Evolutionary conservation across 352 stramenopile species (phyloP).

Genomic region (Pythium aquatile): DNA sequence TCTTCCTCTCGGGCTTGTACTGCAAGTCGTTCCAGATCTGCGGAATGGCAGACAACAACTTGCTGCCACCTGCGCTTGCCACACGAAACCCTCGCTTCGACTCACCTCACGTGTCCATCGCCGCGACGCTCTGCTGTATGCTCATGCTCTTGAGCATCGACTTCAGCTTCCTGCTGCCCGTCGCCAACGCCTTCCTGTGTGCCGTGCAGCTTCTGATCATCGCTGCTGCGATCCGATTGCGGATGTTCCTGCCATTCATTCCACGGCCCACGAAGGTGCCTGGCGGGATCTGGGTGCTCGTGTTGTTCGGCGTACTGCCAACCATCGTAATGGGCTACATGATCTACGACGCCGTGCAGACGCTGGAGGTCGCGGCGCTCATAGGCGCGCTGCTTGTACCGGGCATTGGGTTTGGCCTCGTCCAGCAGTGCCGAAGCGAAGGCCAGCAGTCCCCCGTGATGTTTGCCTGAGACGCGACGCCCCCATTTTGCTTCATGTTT

Average conservation of each 20-base stretch:
- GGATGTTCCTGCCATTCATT: constrained; percentile 68
- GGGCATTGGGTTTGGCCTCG: constrained; percentile 25
- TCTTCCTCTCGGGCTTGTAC: constrained; percentile 90
- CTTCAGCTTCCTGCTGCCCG: constrained; percentile 72
- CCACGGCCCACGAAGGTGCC: constrained; percentile 57
- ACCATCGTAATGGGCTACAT: constrained; percentile 50
- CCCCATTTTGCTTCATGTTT: neutral
- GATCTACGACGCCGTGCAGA: constrained; percentile 42
- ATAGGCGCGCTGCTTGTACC: constrained; percentile 39
- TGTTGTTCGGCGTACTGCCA: constrained; percentile 33
- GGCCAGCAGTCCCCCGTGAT: constrained; percentile 11
- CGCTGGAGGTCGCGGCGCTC: constrained; percentile 29
- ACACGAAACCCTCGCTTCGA: constrained; percentile 39
- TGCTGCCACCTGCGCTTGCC: constrained; percentile 79
- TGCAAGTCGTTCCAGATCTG: constrained; percentile 85
- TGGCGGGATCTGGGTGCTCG: constrained; percentile 36
- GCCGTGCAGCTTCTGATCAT: constrained; percentile 89
- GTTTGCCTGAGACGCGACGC: constrained; percentile 6
- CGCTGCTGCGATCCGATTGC: constrained; percentile 84
- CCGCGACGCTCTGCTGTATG: constrained; percentile 37
- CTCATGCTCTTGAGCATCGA: constrained; percentile 48
- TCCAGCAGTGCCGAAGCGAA: constrained; percentile 18
- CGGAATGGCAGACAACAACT: constrained; percentile 73
- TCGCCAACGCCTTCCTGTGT: constrained; percentile 91
- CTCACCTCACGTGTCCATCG: constrained; percentile 35